Evolutionary conservation across 257 asterid genomes (phyloP), one percentile per base, ranked within the genome.

Genomic region (Paraleonurus japonicus): DNA sequence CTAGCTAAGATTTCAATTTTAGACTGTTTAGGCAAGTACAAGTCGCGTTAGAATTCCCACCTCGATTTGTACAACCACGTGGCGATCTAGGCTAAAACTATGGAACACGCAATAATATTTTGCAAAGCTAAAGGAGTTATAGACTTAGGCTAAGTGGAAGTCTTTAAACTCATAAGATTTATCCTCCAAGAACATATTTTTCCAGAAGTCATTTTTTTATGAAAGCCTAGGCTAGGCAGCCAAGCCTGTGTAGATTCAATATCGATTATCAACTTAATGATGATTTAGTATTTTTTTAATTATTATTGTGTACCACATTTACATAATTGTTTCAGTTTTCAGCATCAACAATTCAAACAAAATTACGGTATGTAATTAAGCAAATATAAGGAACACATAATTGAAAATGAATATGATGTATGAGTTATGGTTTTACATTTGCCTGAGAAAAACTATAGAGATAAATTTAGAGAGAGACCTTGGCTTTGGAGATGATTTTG

Each of bases 401-500:
- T 32, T 4, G 39, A 32, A 32, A 26, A 26, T 1, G 3, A 3
- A 26, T 28, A 65, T 23, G 43, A 58, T 28, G 8, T 23, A 5
- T n/a, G 26, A 6, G 6, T 62, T 19, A 10, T 26, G 10, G n/a
- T n/a, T n/a, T n/a, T n/a, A n/a, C n/a, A 41, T 50, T 67, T 71
- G 66, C 45, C 24, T 19, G 39, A 37, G 65, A 33, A 32, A n/a
- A n/a, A n/a, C n/a, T n/a, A n/a, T n/a, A n/a, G 39, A 15, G 19
- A 37, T n/a, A 8, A 66, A 12, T 17, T 60, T 2, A 17, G 45
- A 37, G 51, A 53, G 37, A 57, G 71, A 90, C 98, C 98, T 90
- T 90, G 5, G 97, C 78, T 80, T 93, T 93, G 80, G 97, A 90
- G 76, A 93, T 90, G 83, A 93, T 90, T 79, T 93, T 93, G 75